Conservation (phyloP, 495 filamentous ascomycete genomes). For the Neurospora cerealis region DNA sequence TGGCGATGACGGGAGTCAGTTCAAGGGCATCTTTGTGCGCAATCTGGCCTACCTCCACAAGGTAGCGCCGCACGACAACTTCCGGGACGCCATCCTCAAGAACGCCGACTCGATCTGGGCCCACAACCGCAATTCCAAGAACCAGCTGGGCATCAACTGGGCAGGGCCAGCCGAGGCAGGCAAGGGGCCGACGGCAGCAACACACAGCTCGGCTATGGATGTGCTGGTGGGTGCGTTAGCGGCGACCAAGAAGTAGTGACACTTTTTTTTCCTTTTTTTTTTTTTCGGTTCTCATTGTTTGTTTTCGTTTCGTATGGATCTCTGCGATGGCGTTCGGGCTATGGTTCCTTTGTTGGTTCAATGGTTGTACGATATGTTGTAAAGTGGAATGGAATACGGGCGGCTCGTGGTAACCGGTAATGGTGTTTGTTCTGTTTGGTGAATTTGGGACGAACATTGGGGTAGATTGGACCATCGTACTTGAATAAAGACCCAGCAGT, state of each 20-base stretch:
- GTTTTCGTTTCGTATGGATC: background rate
- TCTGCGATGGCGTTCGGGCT: background rate
- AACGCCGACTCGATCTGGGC: slow-evolving; percentile 62
- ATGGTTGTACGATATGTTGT: background rate
- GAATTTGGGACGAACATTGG: background rate
- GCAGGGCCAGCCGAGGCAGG: slow-evolving; percentile 47
- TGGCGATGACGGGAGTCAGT: slow-evolving; percentile 53
- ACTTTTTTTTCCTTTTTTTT: background rate
- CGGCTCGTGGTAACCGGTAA: background rate
- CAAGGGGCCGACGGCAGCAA: slow-evolving; percentile 26
- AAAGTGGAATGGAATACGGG: background rate
- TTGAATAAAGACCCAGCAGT: background rate
- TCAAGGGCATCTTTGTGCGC: slow-evolving; percentile 73
- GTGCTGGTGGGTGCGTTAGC: slow-evolving; percentile 56
- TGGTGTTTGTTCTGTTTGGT: background rate
- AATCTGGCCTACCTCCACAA: slow-evolving; percentile 52
- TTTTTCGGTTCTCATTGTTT: background rate
- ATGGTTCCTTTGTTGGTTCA: background rate
- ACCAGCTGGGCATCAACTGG: slow-evolving; percentile 50
- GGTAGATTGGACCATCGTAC: background rate
- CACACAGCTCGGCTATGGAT: slow-evolving; percentile 60
- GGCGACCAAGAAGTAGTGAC: slow-evolving; percentile 5
- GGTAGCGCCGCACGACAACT: slow-evolving; percentile 39
- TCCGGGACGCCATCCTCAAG: slow-evolving; percentile 43
- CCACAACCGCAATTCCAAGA: slow-evolving; percentile 43